phyloP scores from a whole-genome alignment of 805 yeast species.

The Teunomyces gatunensis region DNA sequence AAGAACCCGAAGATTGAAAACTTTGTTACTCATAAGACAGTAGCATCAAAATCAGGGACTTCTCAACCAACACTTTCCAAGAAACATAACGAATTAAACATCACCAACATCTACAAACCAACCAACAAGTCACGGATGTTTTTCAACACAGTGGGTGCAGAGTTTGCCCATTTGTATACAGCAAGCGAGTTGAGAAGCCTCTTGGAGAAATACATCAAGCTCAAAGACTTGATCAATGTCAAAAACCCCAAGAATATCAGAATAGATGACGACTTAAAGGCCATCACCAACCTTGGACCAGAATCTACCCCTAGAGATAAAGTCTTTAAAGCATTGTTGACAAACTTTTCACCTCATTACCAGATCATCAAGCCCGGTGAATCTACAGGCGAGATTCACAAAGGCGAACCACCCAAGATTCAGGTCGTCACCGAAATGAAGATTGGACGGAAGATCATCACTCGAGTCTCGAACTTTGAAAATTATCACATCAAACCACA shows the following conservation, averaged over 20 bases:
- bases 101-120: constrained; percentile 55
- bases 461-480: constrained; percentile 70
- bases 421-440: constrained; percentile 68
- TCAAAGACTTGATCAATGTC: constrained; percentile 48
- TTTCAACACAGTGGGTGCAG: constrained; percentile 41
- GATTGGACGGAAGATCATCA: constrained; percentile 78
- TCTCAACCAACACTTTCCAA: constrained; percentile 21
- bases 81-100: constrained; percentile 25
- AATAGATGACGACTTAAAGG: constrained; percentile 53
- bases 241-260: constrained; percentile 53
- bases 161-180: constrained; percentile 45
- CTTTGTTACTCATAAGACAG: constrained; percentile 61
- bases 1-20: constrained; percentile 48
- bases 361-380: constrained; percentile 50
- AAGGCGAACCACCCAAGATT: constrained; percentile 69
- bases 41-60: constrained; percentile 14
- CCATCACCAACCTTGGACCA: constrained; percentile 33
- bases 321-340: constrained; percentile 43
- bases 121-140: constrained; percentile 46
- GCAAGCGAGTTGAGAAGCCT: constrained; percentile 52
- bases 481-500: constrained; percentile 63
- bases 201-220: constrained; percentile 55
- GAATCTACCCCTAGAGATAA: constrained; percentile 40
- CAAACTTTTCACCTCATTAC: constrained; percentile 49
- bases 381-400: constrained; percentile 34